Percentiles rank a stretch among this genome's conserved stretches.
phyloP scores from a whole-genome alignment of 2,329 filamentous ascomycete genomes.

The Trichoderma lentiforme region DNA sequence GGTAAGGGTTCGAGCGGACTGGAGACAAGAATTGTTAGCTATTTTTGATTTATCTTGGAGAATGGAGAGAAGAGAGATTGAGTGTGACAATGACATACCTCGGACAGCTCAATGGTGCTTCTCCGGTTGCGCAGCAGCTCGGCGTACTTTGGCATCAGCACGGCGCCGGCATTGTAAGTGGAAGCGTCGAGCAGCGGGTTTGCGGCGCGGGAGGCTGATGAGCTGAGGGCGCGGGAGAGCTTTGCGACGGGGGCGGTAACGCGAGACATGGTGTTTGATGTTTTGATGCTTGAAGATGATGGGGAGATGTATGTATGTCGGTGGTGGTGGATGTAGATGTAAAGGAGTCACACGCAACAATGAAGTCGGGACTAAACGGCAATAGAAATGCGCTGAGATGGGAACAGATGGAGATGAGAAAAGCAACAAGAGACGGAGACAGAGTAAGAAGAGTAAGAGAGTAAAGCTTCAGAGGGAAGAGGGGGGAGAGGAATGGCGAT shows the following conservation, averaged over 20 bases:
- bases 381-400: not conserved
- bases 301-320: not conserved
- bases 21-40: not conserved
- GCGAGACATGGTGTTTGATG: constrained; percentile 41
- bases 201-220: constrained; percentile 37
- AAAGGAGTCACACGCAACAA: not conserved
- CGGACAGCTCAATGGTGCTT: constrained; percentile 32
- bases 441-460: not conserved
- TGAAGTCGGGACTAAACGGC: not conserved
- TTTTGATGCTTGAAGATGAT: not conserved
- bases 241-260: constrained; percentile 49
- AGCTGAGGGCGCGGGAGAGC: constrained; percentile 45
- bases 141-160: constrained; percentile 47
- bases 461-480: not conserved
- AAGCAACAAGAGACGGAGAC: not conserved
- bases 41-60: not conserved
- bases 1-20: constrained; percentile 39
- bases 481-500: not conserved
- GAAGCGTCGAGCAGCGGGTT: constrained; percentile 35
- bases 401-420: not conserved
- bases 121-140: constrained; percentile 41
- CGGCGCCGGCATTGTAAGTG: constrained; percentile 36
- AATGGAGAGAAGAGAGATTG: too few species aligned
- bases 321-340: not conserved
- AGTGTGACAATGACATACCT: constrained; percentile 34